Evolutionary conservation across 768 basidiomycete species (phyloP).

Genomic region (Hygrocybe punicea): DNA sequence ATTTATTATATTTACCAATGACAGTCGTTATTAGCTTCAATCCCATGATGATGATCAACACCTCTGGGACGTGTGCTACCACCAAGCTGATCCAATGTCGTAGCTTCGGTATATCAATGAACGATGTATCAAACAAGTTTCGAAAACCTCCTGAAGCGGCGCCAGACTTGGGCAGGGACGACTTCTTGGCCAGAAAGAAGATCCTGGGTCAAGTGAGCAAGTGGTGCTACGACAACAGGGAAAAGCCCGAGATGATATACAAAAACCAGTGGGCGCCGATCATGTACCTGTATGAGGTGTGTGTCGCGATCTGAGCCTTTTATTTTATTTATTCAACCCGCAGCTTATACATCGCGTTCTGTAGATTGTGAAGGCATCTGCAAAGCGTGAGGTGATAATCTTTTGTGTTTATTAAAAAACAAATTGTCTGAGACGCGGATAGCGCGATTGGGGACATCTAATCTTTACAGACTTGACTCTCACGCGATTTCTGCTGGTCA

Average conservation of each 20-base stretch:
- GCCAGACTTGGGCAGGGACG: slow-evolving; percentile 23
- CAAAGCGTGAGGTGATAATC: too few relatives aligned
- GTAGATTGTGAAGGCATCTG: too few relatives aligned
- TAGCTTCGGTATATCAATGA: slow-evolving; percentile 23
- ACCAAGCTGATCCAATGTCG: too few relatives aligned
- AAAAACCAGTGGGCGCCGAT: slow-evolving; percentile 28
- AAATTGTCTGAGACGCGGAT: too few relatives aligned
- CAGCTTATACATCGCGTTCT: slow-evolving; percentile 19
- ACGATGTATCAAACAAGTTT: slow-evolving; percentile 31
- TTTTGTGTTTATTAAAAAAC: too few relatives aligned
- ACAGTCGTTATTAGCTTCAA: slow-evolving; percentile 20
- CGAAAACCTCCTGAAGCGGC: slow-evolving; percentile 13
- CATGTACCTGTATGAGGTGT: slow-evolving; percentile 35
- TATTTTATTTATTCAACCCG: neutral
- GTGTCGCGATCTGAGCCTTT: neutral
- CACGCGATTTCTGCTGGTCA: slow-evolving; percentile 27
- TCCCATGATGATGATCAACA: slow-evolving; percentile 31
- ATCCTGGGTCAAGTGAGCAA: slow-evolving; percentile 25
- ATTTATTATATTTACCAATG: too few relatives aligned
- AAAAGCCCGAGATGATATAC: neutral
- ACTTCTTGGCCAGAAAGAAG: slow-evolving; percentile 27
- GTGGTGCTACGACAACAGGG: slow-evolving; percentile 13
- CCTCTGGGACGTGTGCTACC: slow-evolving; percentile 32
- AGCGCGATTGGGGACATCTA: slow-evolving; percentile 36
- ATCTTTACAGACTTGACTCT: slow-evolving; percentile 27